phyloP scores from a whole-genome alignment of 2,329 filamentous ascomycete genomes.

The Neonectria neomacrospora region DNA sequence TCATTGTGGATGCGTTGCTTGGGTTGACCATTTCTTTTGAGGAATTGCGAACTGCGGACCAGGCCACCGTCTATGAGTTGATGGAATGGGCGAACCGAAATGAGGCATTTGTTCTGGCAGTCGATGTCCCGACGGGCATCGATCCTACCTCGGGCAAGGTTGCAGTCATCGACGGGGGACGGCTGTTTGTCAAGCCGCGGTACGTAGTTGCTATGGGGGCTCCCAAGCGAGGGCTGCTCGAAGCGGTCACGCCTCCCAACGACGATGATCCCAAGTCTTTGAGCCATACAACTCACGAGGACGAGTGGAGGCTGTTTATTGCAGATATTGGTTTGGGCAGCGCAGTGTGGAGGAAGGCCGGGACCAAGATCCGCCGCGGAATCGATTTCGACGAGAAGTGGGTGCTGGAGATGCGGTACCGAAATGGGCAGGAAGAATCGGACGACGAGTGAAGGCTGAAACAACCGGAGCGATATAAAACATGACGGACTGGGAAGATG shows the following conservation, averaged over 20 bases:
- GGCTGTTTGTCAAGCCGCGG: slow-evolving; percentile 82
- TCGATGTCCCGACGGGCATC: slow-evolving; percentile 92
- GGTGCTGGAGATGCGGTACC: slow-evolving; percentile 77
- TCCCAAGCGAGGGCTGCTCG: slow-evolving; percentile 85
- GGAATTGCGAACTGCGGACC: slow-evolving; percentile 83
- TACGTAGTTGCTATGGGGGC: slow-evolving; percentile 88
- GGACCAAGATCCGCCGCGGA: slow-evolving; percentile 81
- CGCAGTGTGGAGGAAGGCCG: slow-evolving; percentile 85
- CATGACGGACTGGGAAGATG: slow-evolving; percentile 7
- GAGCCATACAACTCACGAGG: slow-evolving; percentile 54
- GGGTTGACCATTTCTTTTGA: slow-evolving; percentile 90
- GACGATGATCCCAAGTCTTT: slow-evolving; percentile 51
- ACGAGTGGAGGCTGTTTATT: slow-evolving; percentile 82
- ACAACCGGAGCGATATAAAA: not conserved
- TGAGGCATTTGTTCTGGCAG: slow-evolving; percentile 82
- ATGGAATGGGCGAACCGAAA: slow-evolving; percentile 95
- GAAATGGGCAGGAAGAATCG: slow-evolving; percentile 48
- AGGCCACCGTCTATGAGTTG: slow-evolving; percentile 85
- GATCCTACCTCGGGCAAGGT: slow-evolving; percentile 80
- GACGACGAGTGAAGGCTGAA: slow-evolving; percentile 36
- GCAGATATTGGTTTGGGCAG: slow-evolving; percentile 88
- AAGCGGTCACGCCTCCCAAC: slow-evolving; percentile 71
- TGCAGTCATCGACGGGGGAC: slow-evolving; percentile 76
- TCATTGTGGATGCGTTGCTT: slow-evolving; percentile 90
- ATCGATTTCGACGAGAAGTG: slow-evolving; percentile 90